These are phyloP conservation scores for Begonia fuchsioides DNA, from an alignment of 306 rosid genomes.

Conservation along the genomic window DNA sequence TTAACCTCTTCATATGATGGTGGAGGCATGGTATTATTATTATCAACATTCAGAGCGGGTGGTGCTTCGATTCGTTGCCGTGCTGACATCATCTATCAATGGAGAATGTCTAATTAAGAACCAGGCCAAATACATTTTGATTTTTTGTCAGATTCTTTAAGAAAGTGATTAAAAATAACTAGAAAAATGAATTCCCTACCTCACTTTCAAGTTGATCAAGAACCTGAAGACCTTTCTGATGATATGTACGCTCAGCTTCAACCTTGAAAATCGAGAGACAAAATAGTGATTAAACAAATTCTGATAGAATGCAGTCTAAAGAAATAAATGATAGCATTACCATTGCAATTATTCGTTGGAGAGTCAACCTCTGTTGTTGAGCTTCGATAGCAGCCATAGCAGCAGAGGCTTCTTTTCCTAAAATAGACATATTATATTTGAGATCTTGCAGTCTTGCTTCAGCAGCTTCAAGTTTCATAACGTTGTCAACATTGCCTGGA, in stretches of 20 bases:
- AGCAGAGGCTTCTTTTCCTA: conserved; percentile 97
- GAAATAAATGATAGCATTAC: conserved; percentile 20
- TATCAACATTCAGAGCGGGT: conserved; percentile 51
- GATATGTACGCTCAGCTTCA: conserved; percentile 85
- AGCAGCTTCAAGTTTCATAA: conserved; percentile 73
- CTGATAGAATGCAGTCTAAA: neutral
- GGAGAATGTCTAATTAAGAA: conserved; percentile 4
- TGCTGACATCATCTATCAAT: conserved; percentile 69
- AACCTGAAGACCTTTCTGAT: conserved; percentile 71
- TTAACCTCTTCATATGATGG: conserved; percentile 82
- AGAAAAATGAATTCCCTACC: conserved; percentile 23
- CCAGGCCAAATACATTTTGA: neutral
- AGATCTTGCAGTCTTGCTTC: conserved; percentile 79
- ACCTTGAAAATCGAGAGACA: conserved; percentile 37
- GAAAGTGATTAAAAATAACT: conserved; percentile 3
- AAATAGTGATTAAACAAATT: conserved; percentile 6
- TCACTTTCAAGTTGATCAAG: conserved; percentile 95
- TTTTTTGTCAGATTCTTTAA: conserved; percentile 7
- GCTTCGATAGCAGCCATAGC: conserved; percentile 99
- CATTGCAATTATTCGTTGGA: conserved; percentile 91
- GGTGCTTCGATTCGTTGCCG: conserved; percentile 89
- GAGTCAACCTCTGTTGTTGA: conserved; percentile 92
- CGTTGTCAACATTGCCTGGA: conserved; percentile 58
- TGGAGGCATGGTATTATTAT: conserved; percentile 55
- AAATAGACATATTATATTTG: conserved; percentile 67